These are phyloP conservation scores for Aureobasidium sp. DNA, from an alignment of 2,329 filamentous ascomycete species.

Conservation along the genomic window DNA sequence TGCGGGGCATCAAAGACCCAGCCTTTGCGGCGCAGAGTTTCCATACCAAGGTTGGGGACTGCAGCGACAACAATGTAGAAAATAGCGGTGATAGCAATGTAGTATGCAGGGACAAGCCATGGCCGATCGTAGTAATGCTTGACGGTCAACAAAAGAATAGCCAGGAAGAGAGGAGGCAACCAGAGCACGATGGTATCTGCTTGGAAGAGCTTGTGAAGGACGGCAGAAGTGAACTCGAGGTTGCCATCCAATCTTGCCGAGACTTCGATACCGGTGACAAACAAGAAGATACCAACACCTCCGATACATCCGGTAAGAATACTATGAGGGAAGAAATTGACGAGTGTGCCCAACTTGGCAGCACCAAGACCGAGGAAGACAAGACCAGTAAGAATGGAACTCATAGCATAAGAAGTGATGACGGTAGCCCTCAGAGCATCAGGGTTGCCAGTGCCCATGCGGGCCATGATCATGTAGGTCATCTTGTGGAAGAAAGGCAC, in stretches of 20 bases:
- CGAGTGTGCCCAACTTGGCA: constrained; percentile 80
- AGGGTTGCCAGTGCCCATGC: constrained; percentile 69
- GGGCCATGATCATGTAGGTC: constrained; percentile 75
- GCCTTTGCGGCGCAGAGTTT: constrained; percentile 59
- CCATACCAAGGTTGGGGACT: constrained; percentile 58
- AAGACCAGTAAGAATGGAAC: constrained; percentile 79
- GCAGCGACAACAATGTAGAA: constrained; percentile 72
- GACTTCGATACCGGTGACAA: constrained; percentile 87
- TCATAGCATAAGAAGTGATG: constrained; percentile 82
- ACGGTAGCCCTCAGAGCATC: constrained; percentile 89
- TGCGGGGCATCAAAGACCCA: constrained; percentile 90
- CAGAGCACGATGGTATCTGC: constrained; percentile 71
- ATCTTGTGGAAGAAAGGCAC: constrained; percentile 99
- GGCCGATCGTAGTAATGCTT: constrained; percentile 72
- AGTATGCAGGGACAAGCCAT: constrained; percentile 79
- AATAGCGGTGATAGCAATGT: constrained; percentile 64
- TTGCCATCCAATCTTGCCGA: constrained; percentile 81
- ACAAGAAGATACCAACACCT: constrained; percentile 89
- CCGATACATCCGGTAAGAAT: constrained; percentile 97
- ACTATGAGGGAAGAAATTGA: constrained; percentile 93
- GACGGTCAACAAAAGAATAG: constrained; percentile 64
- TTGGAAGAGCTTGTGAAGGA: constrained; percentile 64
- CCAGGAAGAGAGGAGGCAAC: constrained; percentile 68
- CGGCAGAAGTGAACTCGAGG: constrained; percentile 70
- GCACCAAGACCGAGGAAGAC: constrained; percentile 88